Evolutionary conservation across 2,329 filamentous ascomycete genomes (phyloP), one percentile per base, ranked within the genome.

Genomic region (Aspergillus tamarii): DNA sequence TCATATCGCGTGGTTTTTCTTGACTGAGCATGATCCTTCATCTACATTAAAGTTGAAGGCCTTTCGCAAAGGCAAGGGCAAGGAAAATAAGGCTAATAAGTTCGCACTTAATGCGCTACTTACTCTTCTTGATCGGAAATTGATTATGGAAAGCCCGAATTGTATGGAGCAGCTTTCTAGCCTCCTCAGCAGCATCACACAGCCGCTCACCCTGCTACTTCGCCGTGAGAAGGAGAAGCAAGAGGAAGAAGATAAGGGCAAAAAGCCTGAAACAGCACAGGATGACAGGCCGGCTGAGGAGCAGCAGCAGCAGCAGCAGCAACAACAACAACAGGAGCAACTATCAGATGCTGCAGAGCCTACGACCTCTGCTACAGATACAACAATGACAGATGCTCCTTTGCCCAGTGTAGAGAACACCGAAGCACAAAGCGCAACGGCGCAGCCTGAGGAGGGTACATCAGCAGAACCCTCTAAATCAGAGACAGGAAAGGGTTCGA

Each of bases 121-220:
- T 54, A 90, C 89, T 65, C 85, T 99, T 6, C 85, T 99, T 26
- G 95, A 98, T 75, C 91, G 95, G n/a, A 92, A 93, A 68, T 84
- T 98, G 65, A 94, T 99, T 67, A 96, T 97, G 81, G 95, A 99
- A 79, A 99, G 93, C 79, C 94, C 94, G n/a, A 86, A 89, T 8
- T 94, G 97, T 62, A 98, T 99, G 94, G 94, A 97, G 71, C 90
- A 93, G 66, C 85, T 99, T 30, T 95, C 95, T 2, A 89, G 90
- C 67, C 83, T 99, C 34, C 85, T 99, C 30, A 94, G 93, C 76
- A 90, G 91, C 68, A 93, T 98, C 61, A 99, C 95, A 0, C 85
- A 91, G 62, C 95, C 95, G 12, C 84, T 99, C 30, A 91, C 92
- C 66, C 88, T 90, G 36, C 83, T 96, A 28, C 88, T 96, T 69